Evolutionary conservation across 1,139 yeast genomes (phyloP), one percentile per base, ranked within the genome.

Genomic region (Yamadazyma atlantica): DNA sequence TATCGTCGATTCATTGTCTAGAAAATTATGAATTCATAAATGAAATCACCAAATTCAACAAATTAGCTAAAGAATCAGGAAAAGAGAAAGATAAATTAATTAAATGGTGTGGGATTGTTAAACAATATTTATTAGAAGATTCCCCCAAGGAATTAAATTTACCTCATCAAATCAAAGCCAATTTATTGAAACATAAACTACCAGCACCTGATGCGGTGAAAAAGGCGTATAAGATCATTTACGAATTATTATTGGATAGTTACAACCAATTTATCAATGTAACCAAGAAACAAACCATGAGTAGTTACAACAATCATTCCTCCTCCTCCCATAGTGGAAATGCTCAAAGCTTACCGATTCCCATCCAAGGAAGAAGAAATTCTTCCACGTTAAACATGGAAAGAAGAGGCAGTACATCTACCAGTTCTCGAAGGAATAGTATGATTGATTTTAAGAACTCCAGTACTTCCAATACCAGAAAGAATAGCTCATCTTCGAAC

Each of bases 1-100:
- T 67, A 31, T 39, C 49, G 24, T 42, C 51, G 23, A 55, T 57
- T 21, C 73, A 66, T 44, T 65, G 72, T 47, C 47, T 60, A 31
- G 73, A 67, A 41, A 66, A 66, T 48, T 55, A 59, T 34, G 68
- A 65, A 45, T 66, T 64, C 37, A 48, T 66, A 11, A 39, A 58
- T 30, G 66, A 63, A 35, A 50, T 66, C 26, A 60, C 62, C 42
- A 43, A 46, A 13, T 60, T 53, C 33, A 42, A 54, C 29, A 38
- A 38, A n/a, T 35, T 55, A 12, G 42, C 35, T 18, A 50, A 44
- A 32, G 30, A 28, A 15, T n/a, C 11, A 11, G 30, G 30, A 4
- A 14, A 13, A 16, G 38, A 40, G n/a, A 42, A 41, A 32, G 48
- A 57, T 37, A 39, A 44, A 31, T 37, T 33, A 17, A 34, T 28